Evolutionary conservation across 768 basidiomycete species (phyloP).

Genomic region (Gymnopilus junonius): DNA sequence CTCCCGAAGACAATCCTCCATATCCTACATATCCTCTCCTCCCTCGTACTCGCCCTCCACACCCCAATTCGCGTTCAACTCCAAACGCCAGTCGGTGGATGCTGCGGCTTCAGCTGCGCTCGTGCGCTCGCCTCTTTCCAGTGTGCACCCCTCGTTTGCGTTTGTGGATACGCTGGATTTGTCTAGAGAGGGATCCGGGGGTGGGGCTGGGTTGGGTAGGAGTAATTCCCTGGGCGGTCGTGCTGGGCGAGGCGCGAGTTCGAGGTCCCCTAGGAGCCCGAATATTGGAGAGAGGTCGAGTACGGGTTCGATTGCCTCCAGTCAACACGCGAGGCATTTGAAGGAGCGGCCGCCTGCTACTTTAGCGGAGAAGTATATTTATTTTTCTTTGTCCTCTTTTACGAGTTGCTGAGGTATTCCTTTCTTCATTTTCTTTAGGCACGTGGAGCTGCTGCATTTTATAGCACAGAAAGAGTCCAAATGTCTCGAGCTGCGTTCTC

Average conservation of each 20-base stretch:
- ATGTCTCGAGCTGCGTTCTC: slow-evolving; percentile 80
- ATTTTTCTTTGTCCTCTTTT: neutral
- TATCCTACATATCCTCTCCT: slow-evolving; percentile 49
- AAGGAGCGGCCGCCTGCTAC: slow-evolving; percentile 55
- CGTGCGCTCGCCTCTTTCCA: slow-evolving; percentile 16
- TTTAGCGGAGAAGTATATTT: slow-evolving; percentile 70
- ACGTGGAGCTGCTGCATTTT: slow-evolving; percentile 78
- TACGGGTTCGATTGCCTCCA: slow-evolving; percentile 27
- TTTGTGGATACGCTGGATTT: slow-evolving; percentile 1
- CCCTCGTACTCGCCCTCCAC: slow-evolving; percentile 19
- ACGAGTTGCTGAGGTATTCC: neutral
- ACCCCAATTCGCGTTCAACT: slow-evolving; percentile 6
- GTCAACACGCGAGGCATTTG: slow-evolving; percentile 20
- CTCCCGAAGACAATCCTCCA: slow-evolving; percentile 56
- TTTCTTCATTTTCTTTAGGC: slow-evolving; percentile 45
- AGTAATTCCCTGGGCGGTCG: slow-evolving; percentile 14
- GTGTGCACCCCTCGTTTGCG: slow-evolving; percentile 7
- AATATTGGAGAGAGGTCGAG: slow-evolving; percentile 14
- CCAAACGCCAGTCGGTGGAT: neutral
- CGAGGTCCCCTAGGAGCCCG: slow-evolving; percentile 16
- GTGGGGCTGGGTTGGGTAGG: neutral
- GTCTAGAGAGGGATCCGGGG: no score
- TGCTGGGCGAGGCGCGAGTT: neutral
- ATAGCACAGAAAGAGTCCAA: slow-evolving; percentile 89
- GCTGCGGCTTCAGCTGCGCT: neutral